These are phyloP conservation scores for Trichosporon sp. DNA, from an alignment of 1,284 basidiomycete genomes.

Conservation along the genomic window DNA sequence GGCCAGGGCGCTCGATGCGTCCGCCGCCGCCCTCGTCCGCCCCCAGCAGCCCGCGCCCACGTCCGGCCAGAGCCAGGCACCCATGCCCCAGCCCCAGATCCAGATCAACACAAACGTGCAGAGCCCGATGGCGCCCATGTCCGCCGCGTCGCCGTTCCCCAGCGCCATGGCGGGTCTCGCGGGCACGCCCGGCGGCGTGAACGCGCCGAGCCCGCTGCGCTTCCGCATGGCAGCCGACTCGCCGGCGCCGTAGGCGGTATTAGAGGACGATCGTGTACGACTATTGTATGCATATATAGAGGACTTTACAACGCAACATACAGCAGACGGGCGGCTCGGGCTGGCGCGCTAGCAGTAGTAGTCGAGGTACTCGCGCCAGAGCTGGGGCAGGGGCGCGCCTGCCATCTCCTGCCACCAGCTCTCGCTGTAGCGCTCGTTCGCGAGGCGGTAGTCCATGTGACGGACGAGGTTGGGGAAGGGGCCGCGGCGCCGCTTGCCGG, in stretches of 20 bases:
- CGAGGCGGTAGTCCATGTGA: slow-evolving; percentile 27
- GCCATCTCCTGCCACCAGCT: slow-evolving; percentile 35
- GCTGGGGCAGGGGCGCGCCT: slow-evolving; percentile 22
- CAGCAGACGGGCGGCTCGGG: neutral
- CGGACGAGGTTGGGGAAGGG: slow-evolving; percentile 32
- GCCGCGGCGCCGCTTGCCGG: slow-evolving; percentile 17
- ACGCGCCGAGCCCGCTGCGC: neutral
- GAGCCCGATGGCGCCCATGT: neutral
- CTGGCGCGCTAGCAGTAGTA: slow-evolving; percentile 20
- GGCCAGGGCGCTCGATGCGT: slow-evolving; percentile 12
- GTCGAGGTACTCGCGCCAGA: slow-evolving; percentile 33
- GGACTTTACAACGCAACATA: neutral
- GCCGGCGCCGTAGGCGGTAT: neutral
- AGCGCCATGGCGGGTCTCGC: neutral
- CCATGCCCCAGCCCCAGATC: neutral
- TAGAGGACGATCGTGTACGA: neutral
- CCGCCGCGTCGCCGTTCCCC: neutral
- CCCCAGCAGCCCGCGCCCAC: neutral
- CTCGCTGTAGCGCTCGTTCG: slow-evolving; percentile 27
- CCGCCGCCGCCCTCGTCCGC: neutral
- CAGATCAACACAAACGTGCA: neutral
- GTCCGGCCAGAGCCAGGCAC: neutral
- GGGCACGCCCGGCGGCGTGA: neutral
- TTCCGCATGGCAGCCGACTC: neutral
- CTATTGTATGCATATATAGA: slow-evolving; percentile 5